Evolutionary conservation across 208 protist genomes (phyloP).

Genomic region (Acanthamoeba divionensis): DNA sequence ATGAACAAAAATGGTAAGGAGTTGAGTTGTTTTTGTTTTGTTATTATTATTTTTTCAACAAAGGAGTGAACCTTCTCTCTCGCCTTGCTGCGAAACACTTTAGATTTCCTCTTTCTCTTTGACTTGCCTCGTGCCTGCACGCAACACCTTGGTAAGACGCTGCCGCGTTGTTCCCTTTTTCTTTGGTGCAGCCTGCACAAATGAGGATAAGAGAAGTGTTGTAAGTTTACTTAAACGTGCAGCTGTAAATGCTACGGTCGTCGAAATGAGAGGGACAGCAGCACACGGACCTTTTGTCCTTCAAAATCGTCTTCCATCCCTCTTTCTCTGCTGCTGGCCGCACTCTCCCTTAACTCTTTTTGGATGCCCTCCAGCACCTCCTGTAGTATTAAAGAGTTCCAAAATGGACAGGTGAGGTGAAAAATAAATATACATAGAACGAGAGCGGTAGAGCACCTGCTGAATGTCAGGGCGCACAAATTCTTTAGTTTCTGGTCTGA

Average conservation of each 20-base stretch:
- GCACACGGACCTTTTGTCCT: neutral
- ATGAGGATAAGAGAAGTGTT: neutral
- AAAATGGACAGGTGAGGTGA: neutral
- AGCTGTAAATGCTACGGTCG: neutral
- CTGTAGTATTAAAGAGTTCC: neutral
- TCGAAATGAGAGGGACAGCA: neutral
- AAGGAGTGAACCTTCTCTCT: no score
- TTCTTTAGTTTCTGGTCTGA: neutral
- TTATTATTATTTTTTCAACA: no score
- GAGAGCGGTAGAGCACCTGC: no score
- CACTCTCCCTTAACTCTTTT: neutral
- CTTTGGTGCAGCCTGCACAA: neutral
- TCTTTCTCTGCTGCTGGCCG: neutral
- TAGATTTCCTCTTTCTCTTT: neutral
- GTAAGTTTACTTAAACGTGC: neutral
- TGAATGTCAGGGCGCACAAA: neutral
- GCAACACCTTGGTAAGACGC: neutral
- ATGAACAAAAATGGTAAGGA: no score
- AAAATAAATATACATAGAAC: no score
- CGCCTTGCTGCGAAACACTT: no score
- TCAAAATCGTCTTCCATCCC: no score
- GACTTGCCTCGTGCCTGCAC: neutral
- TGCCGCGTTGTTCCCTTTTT: conserved; percentile 30
- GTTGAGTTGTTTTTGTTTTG: no score
- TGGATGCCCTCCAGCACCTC: neutral